phyloP scores from a whole-genome alignment of 2,329 filamentous ascomycete species.

The Chalara sp. region DNA sequence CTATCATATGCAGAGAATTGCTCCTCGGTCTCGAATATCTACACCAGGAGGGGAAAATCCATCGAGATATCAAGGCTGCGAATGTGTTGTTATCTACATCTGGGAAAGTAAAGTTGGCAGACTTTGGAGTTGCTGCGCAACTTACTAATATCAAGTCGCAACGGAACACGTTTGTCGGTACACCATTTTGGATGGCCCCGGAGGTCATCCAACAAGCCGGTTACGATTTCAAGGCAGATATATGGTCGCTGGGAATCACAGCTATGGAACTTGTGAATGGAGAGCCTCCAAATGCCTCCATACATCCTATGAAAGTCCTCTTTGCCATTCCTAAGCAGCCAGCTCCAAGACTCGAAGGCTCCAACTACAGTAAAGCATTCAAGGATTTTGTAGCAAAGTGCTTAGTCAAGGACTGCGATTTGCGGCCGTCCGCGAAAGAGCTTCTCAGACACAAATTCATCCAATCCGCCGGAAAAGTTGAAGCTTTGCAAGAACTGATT shows the following conservation, averaged over 20 bases:
- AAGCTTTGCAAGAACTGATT: constrained; percentile 81
- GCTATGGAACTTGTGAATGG: constrained; percentile 85
- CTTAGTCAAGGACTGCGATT: constrained; percentile 85
- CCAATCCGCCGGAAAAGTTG: constrained; percentile 76
- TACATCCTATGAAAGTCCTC: constrained; percentile 89
- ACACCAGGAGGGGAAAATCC: constrained; percentile 90
- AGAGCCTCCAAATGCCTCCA: constrained; percentile 78
- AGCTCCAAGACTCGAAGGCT: constrained; percentile 76
- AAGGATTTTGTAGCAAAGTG: constrained; percentile 91
- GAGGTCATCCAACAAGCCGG: constrained; percentile 86
- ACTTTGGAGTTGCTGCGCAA: constrained; percentile 95
- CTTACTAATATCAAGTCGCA: constrained; percentile 97
- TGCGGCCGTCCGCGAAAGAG: constrained; percentile 77
- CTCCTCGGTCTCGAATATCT: constrained; percentile 88
- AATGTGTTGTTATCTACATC: constrained; percentile 88
- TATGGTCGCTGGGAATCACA: constrained; percentile 89
- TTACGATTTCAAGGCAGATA: constrained; percentile 84
- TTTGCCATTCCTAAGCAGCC: constrained; percentile 87
- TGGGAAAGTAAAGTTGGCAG: constrained; percentile 90
- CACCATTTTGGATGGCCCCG: constrained; percentile 95
- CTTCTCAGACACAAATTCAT: constrained; percentile 86
- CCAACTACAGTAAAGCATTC: constrained; percentile 77
- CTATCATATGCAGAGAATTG: constrained; percentile 88
- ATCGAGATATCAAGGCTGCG: constrained; percentile 93
- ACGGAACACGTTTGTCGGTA: constrained; percentile 94